Evolutionary conservation across 768 basidiomycete genomes (phyloP).

Genomic region (Lactarius sanguifluus): DNA sequence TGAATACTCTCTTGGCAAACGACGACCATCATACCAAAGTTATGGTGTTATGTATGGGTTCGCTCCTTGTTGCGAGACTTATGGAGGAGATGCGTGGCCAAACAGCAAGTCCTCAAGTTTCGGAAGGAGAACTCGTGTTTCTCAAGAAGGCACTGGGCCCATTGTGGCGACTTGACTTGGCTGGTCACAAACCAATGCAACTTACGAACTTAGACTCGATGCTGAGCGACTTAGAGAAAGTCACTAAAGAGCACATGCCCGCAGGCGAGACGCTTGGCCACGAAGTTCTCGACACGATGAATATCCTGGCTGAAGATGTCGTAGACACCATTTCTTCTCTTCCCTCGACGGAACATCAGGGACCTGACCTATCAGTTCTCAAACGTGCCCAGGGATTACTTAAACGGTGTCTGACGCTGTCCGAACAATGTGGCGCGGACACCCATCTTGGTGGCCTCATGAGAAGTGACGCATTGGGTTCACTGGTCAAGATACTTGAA

Average conservation of each 20-base stretch:
- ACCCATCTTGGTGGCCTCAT: not conserved
- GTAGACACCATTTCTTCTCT: not conserved
- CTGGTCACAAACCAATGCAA: not conserved
- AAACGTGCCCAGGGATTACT: not conserved
- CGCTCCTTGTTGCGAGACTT: slow-evolving; percentile 4
- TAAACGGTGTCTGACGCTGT: not conserved
- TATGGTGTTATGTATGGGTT: not conserved
- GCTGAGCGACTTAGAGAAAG: slow-evolving; percentile 1
- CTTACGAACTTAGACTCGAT: slow-evolving; percentile 13
- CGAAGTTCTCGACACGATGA: slow-evolving; percentile 8
- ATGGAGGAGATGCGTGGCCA: not conserved
- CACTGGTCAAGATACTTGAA: not conserved
- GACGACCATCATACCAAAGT: not conserved
- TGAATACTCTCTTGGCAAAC: not conserved
- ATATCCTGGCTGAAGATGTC: slow-evolving; percentile 6
- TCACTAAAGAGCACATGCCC: not conserved
- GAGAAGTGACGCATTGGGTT: not conserved
- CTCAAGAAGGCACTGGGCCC: slow-evolving; percentile 9
- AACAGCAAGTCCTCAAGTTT: not conserved
- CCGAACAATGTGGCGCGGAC: not conserved
- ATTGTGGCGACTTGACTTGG: slow-evolving; percentile 2
- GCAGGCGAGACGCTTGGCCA: slow-evolving; percentile 2
- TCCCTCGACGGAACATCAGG: not conserved
- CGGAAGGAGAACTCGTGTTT: slow-evolving; percentile 9
- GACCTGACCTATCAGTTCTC: not conserved